Percentiles rank a stretch among this genome's conserved stretches.
Evolutionary conservation across 345 rosid genomes (phyloP).

Genomic region (Pugionium cornutum): DNA sequence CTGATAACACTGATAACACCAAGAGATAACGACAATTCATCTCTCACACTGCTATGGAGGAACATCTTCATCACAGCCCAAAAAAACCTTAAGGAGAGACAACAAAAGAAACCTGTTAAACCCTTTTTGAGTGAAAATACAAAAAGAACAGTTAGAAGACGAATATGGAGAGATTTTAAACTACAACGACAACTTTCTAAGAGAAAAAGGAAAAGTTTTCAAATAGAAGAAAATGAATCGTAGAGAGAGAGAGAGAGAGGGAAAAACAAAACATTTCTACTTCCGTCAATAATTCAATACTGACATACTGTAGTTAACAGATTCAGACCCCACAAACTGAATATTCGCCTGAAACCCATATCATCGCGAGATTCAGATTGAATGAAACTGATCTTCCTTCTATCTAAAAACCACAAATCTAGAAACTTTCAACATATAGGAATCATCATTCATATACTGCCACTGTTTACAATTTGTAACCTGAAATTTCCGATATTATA

Average conservation of each 20-base stretch:
- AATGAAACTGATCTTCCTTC: not conserved
- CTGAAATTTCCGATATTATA: not conserved
- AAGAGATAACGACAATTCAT: conserved; percentile 53
- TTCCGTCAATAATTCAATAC: not conserved
- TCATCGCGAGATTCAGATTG: conserved; percentile 24
- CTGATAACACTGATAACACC: conserved; percentile 69
- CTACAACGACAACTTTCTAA: too few species aligned
- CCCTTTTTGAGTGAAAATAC: too few species aligned
- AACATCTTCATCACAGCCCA: conserved; percentile 28
- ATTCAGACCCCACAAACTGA: conserved; percentile 27
- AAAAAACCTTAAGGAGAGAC: not conserved
- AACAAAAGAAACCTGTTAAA: too few species aligned
- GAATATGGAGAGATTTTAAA: too few species aligned
- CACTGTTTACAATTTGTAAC: too few species aligned
- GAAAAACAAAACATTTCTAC: not conserved
- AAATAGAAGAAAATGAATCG: not conserved
- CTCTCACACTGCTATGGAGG: conserved; percentile 45
- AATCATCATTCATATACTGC: not conserved
- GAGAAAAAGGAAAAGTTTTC: not conserved
- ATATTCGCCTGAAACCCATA: conserved; percentile 21
- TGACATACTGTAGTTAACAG: too few species aligned
- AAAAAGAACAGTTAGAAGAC: too few species aligned
- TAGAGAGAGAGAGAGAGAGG: not conserved
- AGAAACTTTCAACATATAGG: conserved; percentile 20
- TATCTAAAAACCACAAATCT: not conserved